Evolutionary conservation across 805 yeast genomes (phyloP), one percentile per base, ranked within the genome.

Genomic region (Saturnispora bothae): DNA sequence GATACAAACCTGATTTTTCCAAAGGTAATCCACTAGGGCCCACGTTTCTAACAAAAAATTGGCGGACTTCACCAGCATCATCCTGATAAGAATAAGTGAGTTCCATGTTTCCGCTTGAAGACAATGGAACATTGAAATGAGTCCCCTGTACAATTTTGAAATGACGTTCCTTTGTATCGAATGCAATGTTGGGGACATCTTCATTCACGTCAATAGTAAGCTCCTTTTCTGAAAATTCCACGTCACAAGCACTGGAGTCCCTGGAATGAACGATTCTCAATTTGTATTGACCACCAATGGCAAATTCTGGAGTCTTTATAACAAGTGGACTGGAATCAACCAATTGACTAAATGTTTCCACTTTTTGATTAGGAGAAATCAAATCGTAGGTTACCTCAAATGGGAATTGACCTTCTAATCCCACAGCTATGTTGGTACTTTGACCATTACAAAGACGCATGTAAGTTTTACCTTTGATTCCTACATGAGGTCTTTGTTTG

Each of bases 171-270:
- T 50, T 37, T 36, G 56, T 45, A 40, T 50, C 40, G 38, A 70
- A 61, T 6, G 53, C 47, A 9, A 69, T 46, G 31, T 55, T 54
- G 1, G 97, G 95, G 2, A 78, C 60, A 39, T 78, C 83, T 36
- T 75, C 63, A 48, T 88, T 72, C 1, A 86, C 86, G 22, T 67
- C 65, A n/a, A 92, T 63, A 19, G 60, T 68, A 13, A 76, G 75
- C 44, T 82, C 88, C 17, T 71, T 70, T 15, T 71, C 74, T 33
- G 74, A 70, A 40, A 83, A 60, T 10, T 73, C 74, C n/a, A 83
- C 89, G 16, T 69, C 66, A 60, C 99, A 92, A 1, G 78, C 76
- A 9, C 82, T 72, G n/a, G 73, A 68, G 54, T 92, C 99, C 17
- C 68, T 68, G 3, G 83, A 73, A 9, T 83, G 69, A 2, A 72